Base-by-base conservation (phyloP, 371 early-diverging fungal species). In the Lichtheimia hyalospora region DNA sequence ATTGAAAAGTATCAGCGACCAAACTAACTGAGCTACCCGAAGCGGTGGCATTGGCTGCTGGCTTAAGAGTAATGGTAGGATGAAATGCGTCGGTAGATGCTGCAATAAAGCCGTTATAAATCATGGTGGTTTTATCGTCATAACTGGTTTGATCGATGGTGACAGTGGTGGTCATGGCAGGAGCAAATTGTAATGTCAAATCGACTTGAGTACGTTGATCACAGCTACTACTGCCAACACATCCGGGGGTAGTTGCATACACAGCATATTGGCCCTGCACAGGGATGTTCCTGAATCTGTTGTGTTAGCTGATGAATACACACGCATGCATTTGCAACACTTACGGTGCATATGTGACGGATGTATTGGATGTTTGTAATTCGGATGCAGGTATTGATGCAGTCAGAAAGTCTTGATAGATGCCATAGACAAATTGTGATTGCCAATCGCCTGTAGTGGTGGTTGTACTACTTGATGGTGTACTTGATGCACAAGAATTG, bases 191-290 rank as follows among this genome's bases (percentile, higher is more conserved):
- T 20, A 87, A 56, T 3, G 62, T 62, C 2, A 88, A 67, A 15
- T 75, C 69, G 10, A 82, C 79, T 27, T 77, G 70, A 1, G 76
- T 73, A 21, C 88, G 81, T 57, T 71, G 66, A 28, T 64, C 56
- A 42, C 90, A 89, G 5, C 76, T 69, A 57, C 80, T 81, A 23
- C 80, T 79, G 54, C 81, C 78, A 28, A 83, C 77, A 67, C 91
- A 90, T 5, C 87, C 88, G 14, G 91, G 91, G 2, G 90, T 85
- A 44, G 70, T 77, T 46, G 85, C 67, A 60, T 80, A 87, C 3
- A 89, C 82, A 28, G 82, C 64, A 52, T 90, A 90, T 28, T 77
- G 71, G 6, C 89, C 90, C 16, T 83, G 72, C 8, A 78, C 84
- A 21, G 84, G 74, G 12, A 90, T 75, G 56, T 75, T 83, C 0